Conservation (phyloP, 177 flowering plant species). For the Vitis hybrid region DNA sequence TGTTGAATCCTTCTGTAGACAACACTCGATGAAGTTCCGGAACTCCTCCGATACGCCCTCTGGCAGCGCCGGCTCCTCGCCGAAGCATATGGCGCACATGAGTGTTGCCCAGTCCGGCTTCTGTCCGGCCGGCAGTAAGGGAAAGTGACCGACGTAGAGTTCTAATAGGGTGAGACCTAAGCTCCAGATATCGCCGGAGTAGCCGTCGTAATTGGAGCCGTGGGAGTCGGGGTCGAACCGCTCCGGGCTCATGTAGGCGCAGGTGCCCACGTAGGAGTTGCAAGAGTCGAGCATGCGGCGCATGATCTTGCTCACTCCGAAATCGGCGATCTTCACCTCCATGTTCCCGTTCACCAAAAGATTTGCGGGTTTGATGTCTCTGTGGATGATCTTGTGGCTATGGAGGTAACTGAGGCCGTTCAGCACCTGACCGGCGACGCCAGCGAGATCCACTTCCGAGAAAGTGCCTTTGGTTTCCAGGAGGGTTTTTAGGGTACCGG, state of each 20-base stretch:
- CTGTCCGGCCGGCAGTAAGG: slow-evolving; percentile 55
- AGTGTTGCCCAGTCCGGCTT: slow-evolving; percentile 74
- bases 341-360: slow-evolving; percentile 37
- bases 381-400: slow-evolving; percentile 48
- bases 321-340: slow-evolving; percentile 69
- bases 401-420: slow-evolving; percentile 55
- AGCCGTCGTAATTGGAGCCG: slow-evolving; percentile 52
- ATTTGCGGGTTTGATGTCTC: slow-evolving; percentile 69
- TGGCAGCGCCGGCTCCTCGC: slow-evolving; percentile 55
- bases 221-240: slow-evolving; percentile 59
- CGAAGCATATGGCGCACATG: slow-evolving; percentile 76
- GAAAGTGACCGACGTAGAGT: slow-evolving; percentile 57
- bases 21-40: slow-evolving; percentile 48
- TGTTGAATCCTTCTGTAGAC: slow-evolving; percentile 64
- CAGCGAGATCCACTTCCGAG: slow-evolving; percentile 31
- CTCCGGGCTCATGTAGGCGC: slow-evolving; percentile 76
- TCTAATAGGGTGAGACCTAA: slow-evolving; percentile 58
- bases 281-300: slow-evolving; percentile 44
- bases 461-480: slow-evolving; percentile 23
- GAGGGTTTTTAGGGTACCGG: slow-evolving; percentile 41
- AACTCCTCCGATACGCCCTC: slow-evolving; percentile 50
- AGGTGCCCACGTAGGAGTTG: slow-evolving; percentile 61
- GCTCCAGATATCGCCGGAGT: slow-evolving; percentile 64
- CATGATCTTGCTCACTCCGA: slow-evolving; percentile 67
- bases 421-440: slow-evolving; percentile 44